A percentile compares a stretch with the other conserved stretches of the same genome.
Conservation (phyloP, 2,329 filamentous ascomycete genomes). For the Celoporthe dispersa region DNA sequence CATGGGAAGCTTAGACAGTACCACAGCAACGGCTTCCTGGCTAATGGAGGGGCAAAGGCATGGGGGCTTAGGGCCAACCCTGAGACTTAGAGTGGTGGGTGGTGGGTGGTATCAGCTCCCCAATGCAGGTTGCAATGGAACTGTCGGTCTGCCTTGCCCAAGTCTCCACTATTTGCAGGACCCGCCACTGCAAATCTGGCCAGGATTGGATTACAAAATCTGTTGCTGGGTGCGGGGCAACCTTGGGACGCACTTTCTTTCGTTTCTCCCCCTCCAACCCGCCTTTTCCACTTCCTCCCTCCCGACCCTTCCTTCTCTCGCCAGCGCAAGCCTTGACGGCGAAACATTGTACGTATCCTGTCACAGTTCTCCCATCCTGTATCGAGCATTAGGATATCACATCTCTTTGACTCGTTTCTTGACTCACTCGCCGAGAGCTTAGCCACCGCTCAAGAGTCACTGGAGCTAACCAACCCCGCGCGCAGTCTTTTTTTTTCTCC, state of each 20-base stretch:
- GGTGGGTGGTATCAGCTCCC: not conserved
- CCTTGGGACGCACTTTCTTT: constrained; percentile 23
- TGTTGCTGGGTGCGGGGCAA: constrained; percentile 17
- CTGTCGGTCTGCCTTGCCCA: constrained; percentile 6
- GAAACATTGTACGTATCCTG: constrained; percentile 27
- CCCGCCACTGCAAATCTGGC: constrained; percentile 28
- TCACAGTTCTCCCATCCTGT: not conserved
- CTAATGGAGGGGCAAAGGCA: constrained; percentile 1
- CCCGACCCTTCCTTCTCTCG: constrained; percentile 21
- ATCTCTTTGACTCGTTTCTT: not conserved
- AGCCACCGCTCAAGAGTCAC: not conserved
- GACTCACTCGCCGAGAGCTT: constrained; percentile 14
- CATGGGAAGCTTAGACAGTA: not conserved
- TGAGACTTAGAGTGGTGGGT: not conserved
- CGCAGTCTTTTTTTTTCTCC: constrained; percentile 29
- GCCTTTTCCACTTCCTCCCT: constrained; percentile 29
- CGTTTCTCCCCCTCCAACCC: constrained; percentile 18
- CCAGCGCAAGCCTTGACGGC: constrained; percentile 31
- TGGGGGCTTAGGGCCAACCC: constrained; percentile 26
- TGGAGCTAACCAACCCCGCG: constrained; percentile 24
- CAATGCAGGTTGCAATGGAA: constrained; percentile 18
- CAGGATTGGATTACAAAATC: constrained; percentile 28
- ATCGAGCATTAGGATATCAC: not conserved
- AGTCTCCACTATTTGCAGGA: constrained; percentile 7
- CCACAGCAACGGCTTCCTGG: not conserved